Evolutionary conservation across 2,329 filamentous ascomycete species (phyloP), one percentile per base, ranked within the genome.

Genomic region (Cladosporium phlei): DNA sequence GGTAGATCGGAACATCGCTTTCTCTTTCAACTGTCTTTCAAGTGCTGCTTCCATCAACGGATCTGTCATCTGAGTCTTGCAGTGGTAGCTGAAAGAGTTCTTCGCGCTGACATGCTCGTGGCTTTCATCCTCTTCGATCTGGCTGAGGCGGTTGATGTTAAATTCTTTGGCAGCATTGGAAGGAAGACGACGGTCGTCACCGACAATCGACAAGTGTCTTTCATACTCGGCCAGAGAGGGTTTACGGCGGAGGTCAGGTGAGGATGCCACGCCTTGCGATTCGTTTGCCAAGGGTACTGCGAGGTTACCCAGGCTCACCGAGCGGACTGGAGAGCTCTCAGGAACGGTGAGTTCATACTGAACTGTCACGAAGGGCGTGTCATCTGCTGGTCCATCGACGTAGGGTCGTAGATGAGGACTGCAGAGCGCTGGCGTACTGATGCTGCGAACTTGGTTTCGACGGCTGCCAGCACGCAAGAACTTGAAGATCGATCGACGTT

Each of bases 31-130:
- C 45, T 64, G 59, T 38, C 56, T 53, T 27, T 60, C 54, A 33
- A 65, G 49, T 3, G 63, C 63, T 38, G 61, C 57, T 12, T 59
- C 57, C 61, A 65, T 65, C 29, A 65, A 45, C 4, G 54, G 38
- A 25, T 55, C 32, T 4, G 32, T 37, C 4, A 29, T 32, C 21
- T 29, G 42, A 5, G 32, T 35, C 3, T 35, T 17, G 7, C 32
- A 37, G 16, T 22, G 22, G 8, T 25, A 37, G 25, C 42, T 45
- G 32, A 45, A 37, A 8, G 42, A 35, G 10, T 35, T 20, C 24
- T 45, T 45, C 6, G 22, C 22, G 7, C 16, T 25, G n/a, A 25
- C n/a, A n/a, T 34, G 42, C 11, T 45, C 32, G 19, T 45, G 42
- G 12, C 16, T 42, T 12, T 58, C 54, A 21, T 61, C 59, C 17